Base-by-base conservation (phyloP, 768 basidiomycete genomes). In the Hygrocybe coccinea region DNA sequence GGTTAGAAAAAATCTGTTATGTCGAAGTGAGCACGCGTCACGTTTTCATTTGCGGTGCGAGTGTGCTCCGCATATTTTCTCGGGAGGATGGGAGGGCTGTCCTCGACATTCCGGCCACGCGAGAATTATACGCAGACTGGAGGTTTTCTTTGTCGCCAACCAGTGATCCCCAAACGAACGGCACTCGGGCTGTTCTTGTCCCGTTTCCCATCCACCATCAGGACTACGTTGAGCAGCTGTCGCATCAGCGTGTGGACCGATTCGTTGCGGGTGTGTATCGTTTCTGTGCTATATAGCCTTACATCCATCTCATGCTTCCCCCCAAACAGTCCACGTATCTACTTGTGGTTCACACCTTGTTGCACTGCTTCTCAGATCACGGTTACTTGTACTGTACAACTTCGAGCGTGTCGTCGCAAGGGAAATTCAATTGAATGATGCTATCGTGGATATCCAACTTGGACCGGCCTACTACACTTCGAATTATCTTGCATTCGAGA, bases 1-100 rank as follows among this genome's bases (percentile, higher is more conserved):
- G 79, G 56, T 51, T 46, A 3, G 46, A 48, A 6, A 59, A 67
- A 10, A 74, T 87, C 53, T 73, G 73, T 51, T 89, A 89, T 58
- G 86, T 89, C 34, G 89, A 91, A 60, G 67, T 90, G 54, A 78
- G 76, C 52, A 70, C 74, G 43, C 67, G 70, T 7, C 79, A 86
- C 62, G 78, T 81, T 0, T 82, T 90, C 60, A 66, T 91, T 24
- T 86, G 83, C 47, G 80, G 80, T 5, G 63, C 63, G 1, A 59
- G 61, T 17, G 66, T 72, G 8, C 62, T 90, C 35, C 75, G 83
- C 8, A 72, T 85, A 8, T 88, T 83, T 57, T 75, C 76, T 24
- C 75, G 85, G 22, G 64, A 67, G 17, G 74, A 72, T 1, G 81
- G 79, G 15, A 64, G 65, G 2, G 62, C 74, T 45, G 72, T 82